Base-by-base conservation (phyloP, 345 rosid genomes). In the Aurinia saxatilis region DNA sequence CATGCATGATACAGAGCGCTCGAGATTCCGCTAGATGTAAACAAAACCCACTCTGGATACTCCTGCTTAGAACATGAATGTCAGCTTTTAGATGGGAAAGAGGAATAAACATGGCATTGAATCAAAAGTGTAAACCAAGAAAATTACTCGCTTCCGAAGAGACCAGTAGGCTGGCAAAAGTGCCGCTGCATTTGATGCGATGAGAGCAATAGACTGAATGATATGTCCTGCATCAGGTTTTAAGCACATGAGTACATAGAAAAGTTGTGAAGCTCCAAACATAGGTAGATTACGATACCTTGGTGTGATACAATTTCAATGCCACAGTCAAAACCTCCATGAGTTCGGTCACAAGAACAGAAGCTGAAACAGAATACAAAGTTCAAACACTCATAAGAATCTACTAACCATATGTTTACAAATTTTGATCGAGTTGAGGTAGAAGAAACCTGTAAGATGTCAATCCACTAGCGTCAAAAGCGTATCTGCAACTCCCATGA, bases 1-100 rank as follows among this genome's bases (percentile, higher is more conserved):
- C 99, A 93, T 23, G 99, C 97, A 77, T 93, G 99, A 74, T 93
- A 93, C 50, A 93, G 68, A 53, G 86, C 99, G 70, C 99, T 93
- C 15, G 96, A 81, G 77, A 90, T 84, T 52, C 96, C 96, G 53
- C 99, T 93, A 8, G 78, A 70, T 5, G 99, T 93, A 74, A 82
- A 93, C 62, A 93, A 71, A 52, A 90, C 95, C 99, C 97, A 90
- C 76, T 93, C 99, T 69, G 99, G 74, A 76, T 81, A 90, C 39
- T 89, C 97, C 97, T 93, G 81, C 65, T 72, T 11, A 44, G 46
- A 66, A 44, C 39, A 68, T 69, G 31, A 70, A 64, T 35, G 27
- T 13, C 47, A 48, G 33, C 39, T 40, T 41, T 42, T 29, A n/a
- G 49, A 52, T 16, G 41, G 16, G n/a, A 35, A 51, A 58, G 14